phyloP scores from a whole-genome alignment of 371 early-diverging fungal species.

The Mucor racemosus region DNA sequence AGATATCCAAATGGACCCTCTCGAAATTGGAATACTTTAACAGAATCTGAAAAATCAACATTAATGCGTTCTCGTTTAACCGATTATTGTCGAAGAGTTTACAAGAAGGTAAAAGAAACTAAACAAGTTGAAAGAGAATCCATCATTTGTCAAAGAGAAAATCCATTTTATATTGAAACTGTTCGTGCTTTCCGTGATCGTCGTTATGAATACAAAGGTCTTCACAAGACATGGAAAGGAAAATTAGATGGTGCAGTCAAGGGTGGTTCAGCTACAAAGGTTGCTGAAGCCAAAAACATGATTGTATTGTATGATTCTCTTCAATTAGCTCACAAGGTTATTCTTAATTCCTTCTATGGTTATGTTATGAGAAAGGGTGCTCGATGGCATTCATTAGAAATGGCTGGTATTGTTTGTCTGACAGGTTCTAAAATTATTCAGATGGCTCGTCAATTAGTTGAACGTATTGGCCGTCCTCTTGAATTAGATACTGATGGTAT shows the following conservation, averaged over 20 bases:
- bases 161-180: conserved; percentile 99
- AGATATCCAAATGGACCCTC: conserved; percentile 53
- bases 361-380: conserved; percentile 99
- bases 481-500: conserved; percentile 99
- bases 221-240: conserved; percentile 91
- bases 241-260: conserved; percentile 74
- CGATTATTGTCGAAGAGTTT: conserved; percentile 92
- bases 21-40: conserved; percentile 74
- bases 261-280: conserved; percentile 70
- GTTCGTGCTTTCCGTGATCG: conserved; percentile 98
- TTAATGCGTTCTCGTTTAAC: conserved; percentile 82
- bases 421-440: conserved; percentile 98
- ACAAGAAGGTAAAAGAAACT: conserved; percentile 83
- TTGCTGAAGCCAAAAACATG: conserved; percentile 92
- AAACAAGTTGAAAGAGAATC: conserved; percentile 83
- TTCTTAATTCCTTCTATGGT: conserved; percentile 99
- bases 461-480: conserved; percentile 95
- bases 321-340: conserved; percentile 99
- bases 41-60: conserved; percentile 68
- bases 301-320: conserved; percentile 96
- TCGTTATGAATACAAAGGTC: conserved; percentile 97
- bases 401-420: conserved; percentile 99
- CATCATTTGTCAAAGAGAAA: conserved; percentile 98
- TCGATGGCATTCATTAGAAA: conserved; percentile 99
- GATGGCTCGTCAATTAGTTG: conserved; percentile 92